A percentile compares a stretch with the other conserved stretches of the same genome.
Conservation (phyloP, 176 grass and related monocot species). For the Hordeum vulgare region DNA sequence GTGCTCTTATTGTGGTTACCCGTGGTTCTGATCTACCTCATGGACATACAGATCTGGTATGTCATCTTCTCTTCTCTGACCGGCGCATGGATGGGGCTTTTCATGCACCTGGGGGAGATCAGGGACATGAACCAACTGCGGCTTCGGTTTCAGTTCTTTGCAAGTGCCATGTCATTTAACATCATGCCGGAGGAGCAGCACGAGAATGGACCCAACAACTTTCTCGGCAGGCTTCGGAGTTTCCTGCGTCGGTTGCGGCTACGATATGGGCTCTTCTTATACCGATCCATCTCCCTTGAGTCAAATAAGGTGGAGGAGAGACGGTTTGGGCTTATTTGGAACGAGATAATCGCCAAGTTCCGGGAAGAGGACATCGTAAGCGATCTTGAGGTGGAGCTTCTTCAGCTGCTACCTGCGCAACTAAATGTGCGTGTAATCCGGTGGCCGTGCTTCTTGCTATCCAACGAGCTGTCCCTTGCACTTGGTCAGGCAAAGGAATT, state of each 20-base stretch:
- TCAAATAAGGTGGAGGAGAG: constrained; percentile 65
- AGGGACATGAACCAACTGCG: constrained; percentile 73
- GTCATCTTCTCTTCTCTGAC: constrained; percentile 77
- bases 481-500: constrained; percentile 72
- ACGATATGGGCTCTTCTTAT: constrained; percentile 70
- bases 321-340: constrained; percentile 81
- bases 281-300: constrained; percentile 57
- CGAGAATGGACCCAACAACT: constrained; percentile 35
- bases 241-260: constrained; percentile 74
- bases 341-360: constrained; percentile 80
- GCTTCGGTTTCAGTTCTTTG: constrained; percentile 89
- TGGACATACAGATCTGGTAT: constrained; percentile 98
- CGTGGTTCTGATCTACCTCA: constrained; percentile 86
- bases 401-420: constrained; percentile 61
- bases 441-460: constrained; percentile 88
- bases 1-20: constrained; percentile 74
- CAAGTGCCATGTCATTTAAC: constrained; percentile 91
- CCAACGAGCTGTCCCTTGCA: constrained; percentile 81
- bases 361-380: constrained; percentile 91
- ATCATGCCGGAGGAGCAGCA: constrained; percentile 83
- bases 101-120: constrained; percentile 82
- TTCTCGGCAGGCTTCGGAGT: constrained; percentile 50
- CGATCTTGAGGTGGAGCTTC: constrained; percentile 67
- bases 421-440: constrained; percentile 85
- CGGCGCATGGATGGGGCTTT: constrained; percentile 73